These are phyloP conservation scores for Delonix regia DNA, from an alignment of 306 rosid species.

Conservation along the genomic window DNA sequence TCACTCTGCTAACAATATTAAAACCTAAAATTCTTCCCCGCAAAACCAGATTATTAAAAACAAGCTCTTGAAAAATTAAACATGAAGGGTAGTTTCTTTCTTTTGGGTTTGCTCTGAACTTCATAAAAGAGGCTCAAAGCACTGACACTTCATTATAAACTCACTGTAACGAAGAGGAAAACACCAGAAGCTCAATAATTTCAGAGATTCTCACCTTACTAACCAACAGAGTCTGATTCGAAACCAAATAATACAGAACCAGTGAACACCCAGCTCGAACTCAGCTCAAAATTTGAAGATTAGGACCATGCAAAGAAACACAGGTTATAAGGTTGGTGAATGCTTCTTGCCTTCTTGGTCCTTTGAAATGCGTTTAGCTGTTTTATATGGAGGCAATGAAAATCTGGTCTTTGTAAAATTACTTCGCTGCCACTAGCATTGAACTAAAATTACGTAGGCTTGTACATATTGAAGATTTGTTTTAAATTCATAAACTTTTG, in stretches of 20 bases:
- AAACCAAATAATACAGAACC: constrained; percentile 25
- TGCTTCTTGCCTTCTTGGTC: not conserved
- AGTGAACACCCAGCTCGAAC: constrained; percentile 24
- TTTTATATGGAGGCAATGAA: constrained; percentile 37
- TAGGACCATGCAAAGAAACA: not conserved
- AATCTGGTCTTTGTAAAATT: constrained; percentile 29
- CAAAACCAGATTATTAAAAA: not conserved
- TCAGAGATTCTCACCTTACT: constrained; percentile 34
- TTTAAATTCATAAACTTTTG: too few species aligned
- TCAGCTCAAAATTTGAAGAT: constrained; percentile 31
- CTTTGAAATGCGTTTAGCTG: not conserved
- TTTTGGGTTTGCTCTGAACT: not conserved
- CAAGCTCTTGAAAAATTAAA: not conserved
- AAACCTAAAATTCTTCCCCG: constrained; percentile 2
- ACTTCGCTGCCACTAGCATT: constrained; percentile 32
- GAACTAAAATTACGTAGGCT: constrained; percentile 11
- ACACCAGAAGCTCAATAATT: constrained; percentile 9
- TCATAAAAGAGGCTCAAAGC: not conserved
- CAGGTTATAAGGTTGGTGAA: constrained; percentile 27
- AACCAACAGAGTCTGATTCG: constrained; percentile 31
- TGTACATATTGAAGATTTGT: too few species aligned
- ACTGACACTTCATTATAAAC: not conserved
- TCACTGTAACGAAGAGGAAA: constrained; percentile 19
- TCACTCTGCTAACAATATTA: not conserved
- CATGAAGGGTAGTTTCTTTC: not conserved